These are phyloP conservation scores for Castanea crenata DNA, from an alignment of 306 rosid genomes.

Conservation along the genomic window DNA sequence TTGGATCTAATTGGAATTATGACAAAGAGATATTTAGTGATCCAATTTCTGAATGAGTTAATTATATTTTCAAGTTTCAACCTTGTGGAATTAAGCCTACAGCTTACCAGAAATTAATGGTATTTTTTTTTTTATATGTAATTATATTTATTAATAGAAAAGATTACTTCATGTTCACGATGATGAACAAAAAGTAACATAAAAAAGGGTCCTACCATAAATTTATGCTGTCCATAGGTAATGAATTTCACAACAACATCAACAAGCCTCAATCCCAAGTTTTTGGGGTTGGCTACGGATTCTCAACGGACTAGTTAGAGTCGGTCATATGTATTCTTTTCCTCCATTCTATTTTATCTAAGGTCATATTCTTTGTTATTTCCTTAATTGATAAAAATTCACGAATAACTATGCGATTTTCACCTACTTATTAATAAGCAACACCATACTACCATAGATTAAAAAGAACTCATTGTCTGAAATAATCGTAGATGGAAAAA, in stretches of 20 bases:
- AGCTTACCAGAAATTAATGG: not conserved
- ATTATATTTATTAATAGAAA: too few species aligned
- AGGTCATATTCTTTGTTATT: too few species aligned
- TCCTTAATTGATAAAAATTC: not conserved
- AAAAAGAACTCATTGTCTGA: conserved; percentile 5
- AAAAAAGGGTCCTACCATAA: not conserved
- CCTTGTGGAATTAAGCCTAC: not conserved
- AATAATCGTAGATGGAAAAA: not conserved
- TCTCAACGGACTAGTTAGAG: too few species aligned
- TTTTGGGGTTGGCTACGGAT: too few species aligned
- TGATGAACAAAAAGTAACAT: too few species aligned
- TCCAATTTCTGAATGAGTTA: too few species aligned
- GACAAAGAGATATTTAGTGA: not conserved
- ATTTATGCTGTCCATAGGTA: not conserved
- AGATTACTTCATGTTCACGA: too few species aligned
- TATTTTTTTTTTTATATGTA: too few species aligned
- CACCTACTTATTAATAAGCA: not conserved
- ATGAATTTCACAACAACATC: not conserved
- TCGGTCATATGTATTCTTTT: too few species aligned
- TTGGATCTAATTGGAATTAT: not conserved
- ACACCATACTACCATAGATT: not conserved
- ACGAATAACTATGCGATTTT: conserved; percentile 1
- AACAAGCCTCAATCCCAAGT: too few species aligned
- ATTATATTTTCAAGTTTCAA: not conserved
- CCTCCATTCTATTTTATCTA: too few species aligned